phyloP scores from a whole-genome alignment of 768 basidiomycete species.

The Candolleomyces eurysporus region DNA sequence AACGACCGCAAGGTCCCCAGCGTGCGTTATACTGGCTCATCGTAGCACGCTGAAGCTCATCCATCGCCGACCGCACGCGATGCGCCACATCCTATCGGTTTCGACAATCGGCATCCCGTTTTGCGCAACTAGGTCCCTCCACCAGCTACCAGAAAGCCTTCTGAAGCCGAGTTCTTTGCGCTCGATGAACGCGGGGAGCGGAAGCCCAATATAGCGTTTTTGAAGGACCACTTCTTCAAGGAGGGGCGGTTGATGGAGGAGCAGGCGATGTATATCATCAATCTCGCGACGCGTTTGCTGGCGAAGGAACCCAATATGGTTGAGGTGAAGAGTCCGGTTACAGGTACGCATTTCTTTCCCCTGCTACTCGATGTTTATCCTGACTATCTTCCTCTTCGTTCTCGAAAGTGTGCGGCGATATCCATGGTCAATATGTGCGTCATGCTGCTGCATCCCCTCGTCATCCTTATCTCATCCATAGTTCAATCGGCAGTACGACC shows the following conservation, averaged over 20 bases:
- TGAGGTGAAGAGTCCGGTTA: conserved; percentile 84
- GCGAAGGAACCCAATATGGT: conserved; percentile 82
- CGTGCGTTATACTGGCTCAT: not conserved
- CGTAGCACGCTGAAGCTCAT: not conserved
- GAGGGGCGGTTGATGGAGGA: conserved; percentile 82
- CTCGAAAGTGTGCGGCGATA: conserved; percentile 85
- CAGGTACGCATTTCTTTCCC: conserved; percentile 55
- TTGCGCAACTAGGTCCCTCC: conserved; percentile 55
- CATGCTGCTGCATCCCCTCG: conserved; percentile 1
- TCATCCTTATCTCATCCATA: not conserved
- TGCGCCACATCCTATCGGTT: not conserved
- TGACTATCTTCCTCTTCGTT: not conserved
- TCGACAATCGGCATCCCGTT: not conserved
- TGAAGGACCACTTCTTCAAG: conserved; percentile 86
- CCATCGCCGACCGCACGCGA: not conserved
- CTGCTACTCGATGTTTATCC: conserved; percentile 1
- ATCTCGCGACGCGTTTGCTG: conserved; percentile 63
- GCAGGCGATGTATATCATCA: conserved; percentile 83
- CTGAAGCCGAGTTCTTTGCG: conserved; percentile 72
- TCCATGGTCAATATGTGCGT: conserved; percentile 93
- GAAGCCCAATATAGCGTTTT: conserved; percentile 72
- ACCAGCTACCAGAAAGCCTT: conserved; percentile 62
- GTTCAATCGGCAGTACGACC: conserved; percentile 67
- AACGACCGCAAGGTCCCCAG: conserved; percentile 11
- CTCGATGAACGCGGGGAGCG: conserved; percentile 47